phyloP scores from a whole-genome alignment of 352 stramenopile genomes.

The Pythium oligandrum region DNA sequence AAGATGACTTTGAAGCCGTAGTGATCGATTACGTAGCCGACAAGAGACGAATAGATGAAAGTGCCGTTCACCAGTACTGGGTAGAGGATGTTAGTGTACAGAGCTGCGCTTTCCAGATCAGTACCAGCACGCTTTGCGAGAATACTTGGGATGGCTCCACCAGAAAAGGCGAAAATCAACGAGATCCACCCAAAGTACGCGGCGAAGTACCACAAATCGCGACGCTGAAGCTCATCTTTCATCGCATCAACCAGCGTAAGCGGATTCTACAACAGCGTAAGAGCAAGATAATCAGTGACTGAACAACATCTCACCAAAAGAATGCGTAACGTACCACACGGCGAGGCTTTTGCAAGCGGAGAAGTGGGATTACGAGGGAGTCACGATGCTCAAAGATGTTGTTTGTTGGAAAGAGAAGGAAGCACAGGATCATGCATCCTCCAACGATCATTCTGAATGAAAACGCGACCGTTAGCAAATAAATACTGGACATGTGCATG shows the following conservation, averaged over 20 bases:
- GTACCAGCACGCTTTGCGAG: constrained; percentile 32
- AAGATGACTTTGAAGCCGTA: constrained; percentile 82
- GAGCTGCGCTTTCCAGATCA: constrained; percentile 21
- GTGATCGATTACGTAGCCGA: constrained; percentile 73
- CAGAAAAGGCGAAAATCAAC: constrained; percentile 74
- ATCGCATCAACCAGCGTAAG: constrained; percentile 53
- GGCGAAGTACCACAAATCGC: constrained; percentile 74
- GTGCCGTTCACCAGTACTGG: constrained; percentile 75
- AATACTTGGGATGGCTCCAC: constrained; percentile 69
- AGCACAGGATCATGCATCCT: constrained; percentile 39
- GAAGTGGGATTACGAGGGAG: constrained; percentile 42
- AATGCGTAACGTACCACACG: constrained; percentile 34
- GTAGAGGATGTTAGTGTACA: constrained; percentile 72
- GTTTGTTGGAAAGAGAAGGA: constrained; percentile 69
- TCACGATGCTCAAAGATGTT: constrained; percentile 47
- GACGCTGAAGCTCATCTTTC: constrained; percentile 39
- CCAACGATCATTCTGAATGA: constrained; percentile 36
- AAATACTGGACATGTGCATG: background rate
- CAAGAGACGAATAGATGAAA: constrained; percentile 68
- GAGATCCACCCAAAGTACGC: constrained; percentile 81
- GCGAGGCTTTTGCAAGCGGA: constrained; percentile 43
- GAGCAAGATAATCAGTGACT: background rate
- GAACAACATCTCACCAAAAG: background rate
- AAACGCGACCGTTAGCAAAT: background rate
- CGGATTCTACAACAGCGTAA: constrained; percentile 32